Evolutionary conservation across 352 stramenopile species (phyloP), one percentile per base, ranked within the genome.

Genomic region (Phytophthora gonapodyides): DNA sequence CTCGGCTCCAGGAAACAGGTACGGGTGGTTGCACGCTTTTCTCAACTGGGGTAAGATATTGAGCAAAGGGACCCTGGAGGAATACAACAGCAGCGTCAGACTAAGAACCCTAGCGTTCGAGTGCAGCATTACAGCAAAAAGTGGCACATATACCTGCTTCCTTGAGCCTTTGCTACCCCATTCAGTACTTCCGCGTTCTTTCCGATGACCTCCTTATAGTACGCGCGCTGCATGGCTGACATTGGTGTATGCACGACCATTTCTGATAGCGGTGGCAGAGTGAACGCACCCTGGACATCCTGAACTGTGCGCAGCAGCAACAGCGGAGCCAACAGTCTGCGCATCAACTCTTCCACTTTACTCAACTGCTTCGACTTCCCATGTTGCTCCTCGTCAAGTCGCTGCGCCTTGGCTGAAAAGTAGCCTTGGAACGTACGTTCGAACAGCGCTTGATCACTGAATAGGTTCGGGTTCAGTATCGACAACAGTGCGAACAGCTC

Each of bases 41-140:
- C 82, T 75, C 7, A 93, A 64, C 57, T 99, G 92, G 62, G 99
- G 99, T 15, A 98, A 84, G 61, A 99, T 89, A 73, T 99, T 99
- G 44, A 98, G 97, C 49, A 99, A 78, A 47, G 87, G 77, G 30
- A 91, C 56, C 48, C 80, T 88, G 50, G 16, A 51, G 48, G 33
- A 15, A 24, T 7, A 53, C 27, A 34, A 47, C 7, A 62, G 1
- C n/a, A 57, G 12, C 7, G 47, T 69, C 30, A 71, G 27, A 47
- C 7, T 8, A 36, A 13, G 24, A 17, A 4, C 24, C 24, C 4
- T 4, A 27, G 24, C 24, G 24, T 6, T 27, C 24, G 24, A 27
- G 24, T 27, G 24, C 24, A 27, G 24, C 24, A 27, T 27, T 27
- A 27, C 24, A 5, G 40, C 27, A 13, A 37, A n/a, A 42, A 30